Percentiles rank a stretch among this genome's conserved stretches.
These are phyloP conservation scores for Phytophthora melonis DNA, from an alignment of 352 stramenopile genomes.

Conservation along the genomic window DNA sequence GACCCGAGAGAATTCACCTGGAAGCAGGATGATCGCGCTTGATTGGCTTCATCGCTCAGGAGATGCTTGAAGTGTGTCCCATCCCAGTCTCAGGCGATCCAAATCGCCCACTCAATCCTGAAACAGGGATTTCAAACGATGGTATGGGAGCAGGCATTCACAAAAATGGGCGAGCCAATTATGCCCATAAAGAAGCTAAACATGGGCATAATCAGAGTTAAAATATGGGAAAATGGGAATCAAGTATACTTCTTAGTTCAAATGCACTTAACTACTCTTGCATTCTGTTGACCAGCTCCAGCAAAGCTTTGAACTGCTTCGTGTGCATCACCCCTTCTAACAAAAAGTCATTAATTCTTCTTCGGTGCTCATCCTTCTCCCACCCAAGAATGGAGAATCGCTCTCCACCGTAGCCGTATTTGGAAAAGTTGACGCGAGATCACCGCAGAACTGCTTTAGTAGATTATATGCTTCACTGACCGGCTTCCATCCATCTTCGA, in stretches of 20 bases:
- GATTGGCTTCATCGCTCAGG: no score
- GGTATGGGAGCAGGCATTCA: neutral
- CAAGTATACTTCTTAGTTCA: neutral
- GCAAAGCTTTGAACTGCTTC: neutral
- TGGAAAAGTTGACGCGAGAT: slow-evolving; percentile 1
- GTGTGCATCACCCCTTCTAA: neutral
- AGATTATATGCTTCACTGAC: neutral
- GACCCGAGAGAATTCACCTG: no score
- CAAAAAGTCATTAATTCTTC: slow-evolving; percentile 2
- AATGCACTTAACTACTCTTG: neutral
- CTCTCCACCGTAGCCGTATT: slow-evolving; percentile 12
- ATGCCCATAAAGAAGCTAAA: neutral
- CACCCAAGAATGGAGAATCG: slow-evolving; percentile 3
- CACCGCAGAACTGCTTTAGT: slow-evolving; percentile 3
- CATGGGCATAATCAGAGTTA: neutral
- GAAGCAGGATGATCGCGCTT: no score
- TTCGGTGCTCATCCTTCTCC: slow-evolving; percentile 2
- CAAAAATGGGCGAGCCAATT: neutral
- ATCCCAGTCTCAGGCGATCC: no score
- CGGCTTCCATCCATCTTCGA: neutral
- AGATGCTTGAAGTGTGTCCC: no score
- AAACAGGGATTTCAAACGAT: no score
- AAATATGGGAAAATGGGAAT: neutral
- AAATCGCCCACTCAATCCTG: no score
- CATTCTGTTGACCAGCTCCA: neutral